A percentile compares a stretch with the other conserved stretches of the same genome.
These are phyloP conservation scores for Crithidia brevicula DNA, from an alignment of 208 protist genomes.

Conservation along the genomic window DNA sequence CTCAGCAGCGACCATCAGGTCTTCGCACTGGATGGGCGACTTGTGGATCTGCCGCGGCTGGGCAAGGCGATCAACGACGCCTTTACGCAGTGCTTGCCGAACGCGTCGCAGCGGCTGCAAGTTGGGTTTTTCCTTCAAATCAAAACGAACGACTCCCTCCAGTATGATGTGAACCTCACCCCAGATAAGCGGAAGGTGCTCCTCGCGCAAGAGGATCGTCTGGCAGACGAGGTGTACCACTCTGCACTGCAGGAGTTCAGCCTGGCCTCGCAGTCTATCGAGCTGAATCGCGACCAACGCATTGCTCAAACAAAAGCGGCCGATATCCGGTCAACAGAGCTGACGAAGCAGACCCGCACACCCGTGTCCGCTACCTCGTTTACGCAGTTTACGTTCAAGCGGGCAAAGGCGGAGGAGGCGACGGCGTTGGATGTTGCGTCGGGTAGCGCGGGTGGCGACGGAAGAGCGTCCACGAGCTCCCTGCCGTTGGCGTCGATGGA, in stretches of 20 bases:
- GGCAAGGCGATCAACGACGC: constrained; percentile 76
- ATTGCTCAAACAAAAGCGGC: constrained; percentile 42
- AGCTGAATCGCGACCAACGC: constrained; percentile 45
- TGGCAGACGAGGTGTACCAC: constrained; percentile 48
- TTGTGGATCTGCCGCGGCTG: constrained; percentile 80
- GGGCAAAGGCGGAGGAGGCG: constrained; percentile 6
- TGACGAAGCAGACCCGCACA: constrained; percentile 45
- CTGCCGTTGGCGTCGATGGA: constrained; percentile 21
- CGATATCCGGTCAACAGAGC: constrained; percentile 35
- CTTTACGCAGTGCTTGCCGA: constrained; percentile 74
- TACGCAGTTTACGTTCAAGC: constrained; percentile 63
- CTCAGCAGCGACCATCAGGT: constrained; percentile 72
- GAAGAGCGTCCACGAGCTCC: no score
- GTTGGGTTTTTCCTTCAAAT: constrained; percentile 81
- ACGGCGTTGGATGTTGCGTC: not conserved
- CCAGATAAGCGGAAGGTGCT: constrained; percentile 81
- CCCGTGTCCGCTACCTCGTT: constrained; percentile 77
- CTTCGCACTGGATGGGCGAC: constrained; percentile 76
- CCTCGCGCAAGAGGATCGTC: constrained; percentile 46
- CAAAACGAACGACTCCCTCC: constrained; percentile 27
- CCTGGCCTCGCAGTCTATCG: constrained; percentile 31
- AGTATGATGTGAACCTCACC: constrained; percentile 86
- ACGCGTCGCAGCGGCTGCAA: constrained; percentile 64
- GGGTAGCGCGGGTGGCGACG: not conserved
- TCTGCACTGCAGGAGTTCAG: constrained; percentile 58